phyloP scores from a whole-genome alignment of 768 basidiomycete species.

The Brasilioporus rufonigricans region DNA sequence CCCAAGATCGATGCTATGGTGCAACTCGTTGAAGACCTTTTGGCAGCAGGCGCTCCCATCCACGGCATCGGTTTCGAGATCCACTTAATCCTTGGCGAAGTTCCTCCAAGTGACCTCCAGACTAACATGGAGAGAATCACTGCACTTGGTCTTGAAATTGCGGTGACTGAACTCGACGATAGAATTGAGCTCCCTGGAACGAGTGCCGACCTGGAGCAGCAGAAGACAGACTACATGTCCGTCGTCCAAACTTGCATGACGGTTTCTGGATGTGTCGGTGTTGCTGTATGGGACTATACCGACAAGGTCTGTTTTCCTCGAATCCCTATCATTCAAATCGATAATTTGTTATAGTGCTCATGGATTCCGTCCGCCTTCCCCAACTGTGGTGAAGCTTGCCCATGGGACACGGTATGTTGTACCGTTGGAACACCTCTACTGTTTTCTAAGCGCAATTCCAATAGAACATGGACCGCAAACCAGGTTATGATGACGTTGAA shows the following conservation, averaged over 20 bases:
- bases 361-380: conserved; percentile 12
- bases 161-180: conserved; percentile 68
- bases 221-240: conserved; percentile 54
- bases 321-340: conserved; percentile 2
- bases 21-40: conserved; percentile 48
- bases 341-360: conserved; percentile 9
- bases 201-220: conserved; percentile 46
- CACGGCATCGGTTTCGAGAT: conserved; percentile 62
- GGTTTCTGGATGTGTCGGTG: conserved; percentile 34
- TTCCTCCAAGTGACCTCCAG: conserved; percentile 45
- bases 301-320: conserved; percentile 26
- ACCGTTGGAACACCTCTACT: not conserved
- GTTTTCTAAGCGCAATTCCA: not conserved
- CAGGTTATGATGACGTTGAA: conserved; percentile 14
- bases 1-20: conserved; percentile 46
- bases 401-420: conserved; percentile 15
- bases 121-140: conserved; percentile 51
- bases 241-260: conserved; percentile 54
- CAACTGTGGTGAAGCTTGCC: conserved; percentile 14
- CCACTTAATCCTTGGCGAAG: conserved; percentile 58
- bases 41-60: conserved; percentile 48
- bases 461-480: conserved; percentile 16
- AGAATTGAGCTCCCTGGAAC: conserved; percentile 54
- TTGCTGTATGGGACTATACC: conserved; percentile 43
- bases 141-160: conserved; percentile 62